Conservation (phyloP, 1,139 yeast species). For the Candida buenavistaensis region DNA sequence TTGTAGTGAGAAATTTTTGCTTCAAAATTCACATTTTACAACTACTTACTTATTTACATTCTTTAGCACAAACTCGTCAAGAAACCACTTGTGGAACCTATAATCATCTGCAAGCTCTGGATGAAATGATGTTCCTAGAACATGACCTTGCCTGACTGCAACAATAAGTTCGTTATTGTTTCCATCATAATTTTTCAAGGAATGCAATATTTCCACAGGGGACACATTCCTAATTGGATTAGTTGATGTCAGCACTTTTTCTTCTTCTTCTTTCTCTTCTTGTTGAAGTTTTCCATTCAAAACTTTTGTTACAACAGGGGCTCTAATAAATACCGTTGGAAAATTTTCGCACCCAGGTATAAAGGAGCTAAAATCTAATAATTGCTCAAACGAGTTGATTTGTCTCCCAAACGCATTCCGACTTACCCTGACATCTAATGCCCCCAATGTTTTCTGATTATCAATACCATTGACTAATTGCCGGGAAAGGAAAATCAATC, state of each 20-base stretch:
- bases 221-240: constrained; percentile 27
- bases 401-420: constrained; percentile 84
- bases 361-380: constrained; percentile 50
- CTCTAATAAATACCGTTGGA: constrained; percentile 71
- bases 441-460: constrained; percentile 65
- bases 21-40: background rate
- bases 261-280: constrained; percentile 21
- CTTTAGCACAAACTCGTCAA: constrained; percentile 52
- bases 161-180: constrained; percentile 49
- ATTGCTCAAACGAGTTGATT: constrained; percentile 59
- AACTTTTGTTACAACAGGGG: constrained; percentile 63
- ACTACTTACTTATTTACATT: background rate
- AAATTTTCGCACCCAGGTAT: constrained; percentile 44
- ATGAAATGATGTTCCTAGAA: constrained; percentile 77
- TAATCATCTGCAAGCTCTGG: constrained; percentile 74
- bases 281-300: constrained; percentile 16
- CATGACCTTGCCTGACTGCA: constrained; percentile 70
- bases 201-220: constrained; percentile 45
- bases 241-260: no score
- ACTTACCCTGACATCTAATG: constrained; percentile 61
- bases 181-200: constrained; percentile 21
- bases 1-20: background rate
- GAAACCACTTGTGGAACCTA: constrained; percentile 73
- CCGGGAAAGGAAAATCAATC: constrained; percentile 66
- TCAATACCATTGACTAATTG: constrained; percentile 55